Percentiles rank a stretch among this genome's conserved stretches.
These are phyloP conservation scores for Acacia confusa DNA, from an alignment of 306 rosid species.

Conservation along the genomic window DNA sequence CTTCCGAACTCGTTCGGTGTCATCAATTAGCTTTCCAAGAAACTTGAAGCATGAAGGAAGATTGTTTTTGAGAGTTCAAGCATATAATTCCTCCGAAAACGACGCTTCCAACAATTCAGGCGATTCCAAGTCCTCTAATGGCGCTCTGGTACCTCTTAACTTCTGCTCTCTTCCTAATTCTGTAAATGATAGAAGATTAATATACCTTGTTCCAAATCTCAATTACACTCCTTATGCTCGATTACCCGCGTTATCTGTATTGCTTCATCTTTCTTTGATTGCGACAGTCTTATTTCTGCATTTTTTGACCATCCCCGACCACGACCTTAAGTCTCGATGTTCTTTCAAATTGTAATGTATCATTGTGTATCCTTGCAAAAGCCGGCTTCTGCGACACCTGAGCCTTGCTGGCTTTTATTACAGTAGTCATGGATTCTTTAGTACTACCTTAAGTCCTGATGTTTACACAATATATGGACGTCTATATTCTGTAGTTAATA, in stretches of 20 bases:
- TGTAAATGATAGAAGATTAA: background rate
- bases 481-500: background rate
- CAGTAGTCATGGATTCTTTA: background rate
- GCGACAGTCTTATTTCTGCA: background rate
- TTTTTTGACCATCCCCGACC: background rate
- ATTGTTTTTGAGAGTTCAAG: constrained; percentile 30
- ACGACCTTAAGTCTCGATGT: background rate
- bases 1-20: constrained; percentile 25
- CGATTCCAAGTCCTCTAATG: constrained; percentile 50
- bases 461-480: background rate
- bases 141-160: constrained; percentile 42
- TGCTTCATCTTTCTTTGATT: background rate
- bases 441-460: background rate
- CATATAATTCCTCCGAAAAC: constrained; percentile 42
- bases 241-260: background rate
- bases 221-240: background rate
- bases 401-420: background rate
- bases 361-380: background rate
- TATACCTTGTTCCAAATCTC: background rate
- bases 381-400: background rate
- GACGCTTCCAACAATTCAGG: constrained; percentile 37
- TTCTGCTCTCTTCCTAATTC: background rate
- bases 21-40: constrained; percentile 32
- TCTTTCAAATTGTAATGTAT: background rate
- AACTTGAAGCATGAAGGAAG: constrained; percentile 29